phyloP scores from a whole-genome alignment of 2,329 filamentous ascomycete species.

The Talaromyces piceae region DNA sequence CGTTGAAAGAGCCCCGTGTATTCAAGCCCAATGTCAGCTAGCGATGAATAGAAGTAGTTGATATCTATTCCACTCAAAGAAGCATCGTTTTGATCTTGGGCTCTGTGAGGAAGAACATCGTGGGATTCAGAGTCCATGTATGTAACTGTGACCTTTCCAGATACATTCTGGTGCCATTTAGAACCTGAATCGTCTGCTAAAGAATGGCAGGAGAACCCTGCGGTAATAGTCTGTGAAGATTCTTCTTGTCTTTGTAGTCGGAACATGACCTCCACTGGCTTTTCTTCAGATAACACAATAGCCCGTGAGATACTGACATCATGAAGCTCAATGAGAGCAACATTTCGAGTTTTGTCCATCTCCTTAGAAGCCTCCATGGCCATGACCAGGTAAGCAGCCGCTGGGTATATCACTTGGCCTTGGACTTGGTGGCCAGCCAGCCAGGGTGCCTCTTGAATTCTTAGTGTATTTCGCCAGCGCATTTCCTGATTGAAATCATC shows the following conservation, averaged over 20 bases:
- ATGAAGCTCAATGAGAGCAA: background rate
- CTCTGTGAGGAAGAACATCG: too few relatives aligned
- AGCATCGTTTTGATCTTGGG: too few relatives aligned
- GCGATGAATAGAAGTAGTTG: too few relatives aligned
- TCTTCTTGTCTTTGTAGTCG: background rate
- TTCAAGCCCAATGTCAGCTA: too few relatives aligned
- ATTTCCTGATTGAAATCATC: slow-evolving; percentile 9
- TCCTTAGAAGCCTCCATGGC: slow-evolving; percentile 4
- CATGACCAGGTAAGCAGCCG: slow-evolving; percentile 19
- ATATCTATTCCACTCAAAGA: too few relatives aligned
- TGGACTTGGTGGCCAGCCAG: slow-evolving; percentile 15
- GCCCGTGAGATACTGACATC: background rate
- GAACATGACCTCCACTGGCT: background rate
- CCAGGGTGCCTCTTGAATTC: slow-evolving; percentile 13
- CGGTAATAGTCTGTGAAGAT: background rate
- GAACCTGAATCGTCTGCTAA: background rate
- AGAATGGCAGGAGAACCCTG: background rate
- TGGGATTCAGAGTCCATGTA: too few relatives aligned
- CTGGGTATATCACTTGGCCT: slow-evolving; percentile 17
- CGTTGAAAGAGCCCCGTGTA: too few relatives aligned
- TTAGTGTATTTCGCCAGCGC: slow-evolving; percentile 25
- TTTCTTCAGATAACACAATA: background rate
- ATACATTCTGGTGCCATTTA: background rate
- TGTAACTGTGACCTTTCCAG: too few relatives aligned
- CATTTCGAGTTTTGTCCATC: too few relatives aligned